Percentiles rank a stretch among this genome's conserved stretches.
Evolutionary conservation across 1,284 basidiomycete genomes (phyloP).

Genomic region (Naganishia liquefaciens): DNA sequence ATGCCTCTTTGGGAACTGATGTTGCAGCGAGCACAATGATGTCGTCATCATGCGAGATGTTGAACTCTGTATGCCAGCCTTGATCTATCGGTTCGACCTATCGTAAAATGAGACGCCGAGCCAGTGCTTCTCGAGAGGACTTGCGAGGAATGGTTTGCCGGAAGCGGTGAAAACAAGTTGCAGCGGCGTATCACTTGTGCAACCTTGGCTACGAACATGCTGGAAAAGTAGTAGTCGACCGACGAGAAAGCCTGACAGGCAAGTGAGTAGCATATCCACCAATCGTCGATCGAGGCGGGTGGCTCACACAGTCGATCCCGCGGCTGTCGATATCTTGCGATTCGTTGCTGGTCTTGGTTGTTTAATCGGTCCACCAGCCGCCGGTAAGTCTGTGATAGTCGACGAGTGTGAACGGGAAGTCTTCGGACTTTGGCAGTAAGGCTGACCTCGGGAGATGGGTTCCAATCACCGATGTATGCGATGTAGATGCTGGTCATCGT

Average conservation of each 20-base stretch:
- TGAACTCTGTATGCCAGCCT: constrained; percentile 59
- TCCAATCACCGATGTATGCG: constrained; percentile 3
- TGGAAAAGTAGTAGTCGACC: constrained; percentile 17
- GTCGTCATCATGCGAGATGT: constrained; percentile 74
- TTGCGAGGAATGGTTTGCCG: constrained; percentile 23
- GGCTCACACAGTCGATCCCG: constrained; percentile 9
- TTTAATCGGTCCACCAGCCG: constrained; percentile 9
- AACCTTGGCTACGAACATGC: neutral
- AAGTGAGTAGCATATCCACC: too few relatives aligned
- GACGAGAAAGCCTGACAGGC: constrained; percentile 14
- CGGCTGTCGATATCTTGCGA: constrained; percentile 3
- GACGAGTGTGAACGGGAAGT: neutral
- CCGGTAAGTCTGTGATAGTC: neutral
- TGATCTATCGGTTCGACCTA: neutral
- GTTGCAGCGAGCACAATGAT: constrained; percentile 68
- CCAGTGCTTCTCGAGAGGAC: neutral
- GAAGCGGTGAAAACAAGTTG: neutral
- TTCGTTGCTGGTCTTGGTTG: neutral
- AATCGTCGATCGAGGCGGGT: too few relatives aligned
- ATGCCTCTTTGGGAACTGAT: constrained; percentile 24
- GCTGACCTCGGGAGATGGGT: constrained; percentile 14
- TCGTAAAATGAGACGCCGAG: neutral
- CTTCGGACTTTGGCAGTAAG: neutral
- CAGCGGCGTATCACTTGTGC: neutral
- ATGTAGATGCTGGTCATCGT: constrained; percentile 4